Evolutionary conservation across 2,329 filamentous ascomycete species (phyloP).

Genomic region (Aspergillus calidoustus): DNA sequence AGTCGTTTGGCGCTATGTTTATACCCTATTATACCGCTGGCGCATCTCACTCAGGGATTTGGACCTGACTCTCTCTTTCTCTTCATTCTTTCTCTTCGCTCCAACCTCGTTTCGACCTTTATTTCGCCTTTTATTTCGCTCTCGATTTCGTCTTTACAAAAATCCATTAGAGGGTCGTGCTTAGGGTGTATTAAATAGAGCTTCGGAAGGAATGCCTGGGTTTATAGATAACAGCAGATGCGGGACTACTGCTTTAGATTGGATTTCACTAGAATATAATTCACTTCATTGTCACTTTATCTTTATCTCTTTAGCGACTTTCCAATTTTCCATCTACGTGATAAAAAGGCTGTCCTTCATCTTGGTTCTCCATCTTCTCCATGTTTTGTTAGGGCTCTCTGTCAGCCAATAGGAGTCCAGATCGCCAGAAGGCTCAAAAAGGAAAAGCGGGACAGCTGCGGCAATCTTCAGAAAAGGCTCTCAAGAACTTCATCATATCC

Average conservation of each 20-base stretch:
- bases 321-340: neutral
- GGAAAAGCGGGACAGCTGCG: slow-evolving; percentile 30
- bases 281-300: neutral
- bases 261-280: neutral
- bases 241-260: slow-evolving; percentile 1
- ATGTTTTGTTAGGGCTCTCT: slow-evolving; percentile 21
- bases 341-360: neutral
- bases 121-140: neutral
- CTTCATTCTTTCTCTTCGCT: neutral
- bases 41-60: slow-evolving; percentile 17
- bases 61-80: slow-evolving; percentile 4
- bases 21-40: slow-evolving; percentile 26
- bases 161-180: neutral
- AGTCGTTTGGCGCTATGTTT: slow-evolving; percentile 42
- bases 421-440: slow-evolving; percentile 27
- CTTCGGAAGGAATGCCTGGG: neutral
- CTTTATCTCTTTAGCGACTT: neutral
- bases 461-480: slow-evolving; percentile 31
- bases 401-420: slow-evolving; percentile 25
- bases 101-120: neutral
- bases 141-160: neutral
- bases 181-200: slow-evolving; percentile 3
- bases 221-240: slow-evolving; percentile 10
- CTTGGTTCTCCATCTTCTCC: slow-evolving; percentile 8
- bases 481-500: slow-evolving; percentile 39